Evolutionary conservation across 345 rosid genomes (phyloP), one percentile per base, ranked within the genome.

Genomic region (Eucalyptus cladocalyx): DNA sequence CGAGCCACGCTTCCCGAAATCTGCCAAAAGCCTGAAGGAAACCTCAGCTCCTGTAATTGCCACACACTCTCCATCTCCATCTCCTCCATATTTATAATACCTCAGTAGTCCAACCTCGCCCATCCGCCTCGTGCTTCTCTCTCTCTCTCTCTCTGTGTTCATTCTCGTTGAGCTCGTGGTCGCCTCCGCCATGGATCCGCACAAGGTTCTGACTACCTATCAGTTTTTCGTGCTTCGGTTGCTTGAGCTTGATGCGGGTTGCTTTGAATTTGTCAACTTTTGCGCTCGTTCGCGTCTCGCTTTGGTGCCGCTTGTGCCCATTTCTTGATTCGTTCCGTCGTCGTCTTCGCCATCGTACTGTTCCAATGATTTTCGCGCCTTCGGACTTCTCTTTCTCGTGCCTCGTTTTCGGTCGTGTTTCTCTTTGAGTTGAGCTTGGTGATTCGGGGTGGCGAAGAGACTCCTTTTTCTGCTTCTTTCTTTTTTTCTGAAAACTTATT

Each of bases 171-270:
- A 28, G 69, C 87, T 58, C 45, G 42, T n/a, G 15, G 40, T 50
- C 90, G 86, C 67, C 30, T 6, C 47, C 88, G 88, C 88, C 88
- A 90, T 90, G 91, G 91, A 90, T 88, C 91, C 91, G 19, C 43
- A 90, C 90, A 88, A 90, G 92, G 92, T 90, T 48, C 58, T 43
- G 30, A 14, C 21, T 10, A 18, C 67, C 21, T 10, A 18, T 51
- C 21, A 6, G 11, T 32, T 43, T 43, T 42, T 19, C 34, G 18
- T 85, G 37, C 47, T 32, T 43, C 37, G 28, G 17, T 87, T 37
- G 16, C 80, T 45, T 40, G 11, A 76, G 15, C 28, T 43, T 49
- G 37, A 65, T 49, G 47, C 49, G 21, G 43, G 37, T 48, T 9
- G 72, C 32, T 88, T 51, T 88, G 87, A 67, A 42, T 87, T 56